A percentile compares a stretch with the other conserved stretches of the same genome.
Evolutionary conservation across 495 filamentous ascomycete species (phyloP).

Genomic region (Penicillium longicatenatum): DNA sequence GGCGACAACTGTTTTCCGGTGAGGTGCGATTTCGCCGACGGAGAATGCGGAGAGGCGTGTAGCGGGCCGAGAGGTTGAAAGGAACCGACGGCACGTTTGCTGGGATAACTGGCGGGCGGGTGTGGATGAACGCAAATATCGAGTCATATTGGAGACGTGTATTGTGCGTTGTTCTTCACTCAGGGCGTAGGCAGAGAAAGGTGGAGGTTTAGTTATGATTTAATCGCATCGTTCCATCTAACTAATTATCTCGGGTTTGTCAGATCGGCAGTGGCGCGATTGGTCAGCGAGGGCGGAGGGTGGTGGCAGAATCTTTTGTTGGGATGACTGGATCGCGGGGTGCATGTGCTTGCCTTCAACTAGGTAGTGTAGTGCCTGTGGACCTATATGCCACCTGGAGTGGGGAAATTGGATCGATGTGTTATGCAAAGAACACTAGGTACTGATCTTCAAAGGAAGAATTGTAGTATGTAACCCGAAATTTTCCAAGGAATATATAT

Average conservation of each 20-base stretch:
- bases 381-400: no score
- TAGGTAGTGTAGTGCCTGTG: no score
- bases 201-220: constrained; percentile 7
- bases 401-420: no score
- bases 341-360: neutral
- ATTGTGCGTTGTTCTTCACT: neutral
- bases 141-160: constrained; percentile 29
- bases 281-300: constrained; percentile 33
- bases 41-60: constrained; percentile 41
- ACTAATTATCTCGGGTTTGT: constrained; percentile 31
- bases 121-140: constrained; percentile 26
- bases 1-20: constrained; percentile 14
- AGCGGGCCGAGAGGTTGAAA: constrained; percentile 32
- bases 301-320: constrained; percentile 31
- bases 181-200: constrained; percentile 7
- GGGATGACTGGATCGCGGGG: constrained; percentile 17
- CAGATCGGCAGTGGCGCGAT: constrained; percentile 35
- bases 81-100: constrained; percentile 20
- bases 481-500: no score
- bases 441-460: no score
- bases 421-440: no score
- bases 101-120: constrained; percentile 28
- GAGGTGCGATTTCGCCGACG: constrained; percentile 22
- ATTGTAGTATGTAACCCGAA: no score
- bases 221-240: constrained; percentile 24